phyloP scores from a whole-genome alignment of 2,329 filamentous ascomycete genomes.

The Ophiostoma fasciatum region DNA sequence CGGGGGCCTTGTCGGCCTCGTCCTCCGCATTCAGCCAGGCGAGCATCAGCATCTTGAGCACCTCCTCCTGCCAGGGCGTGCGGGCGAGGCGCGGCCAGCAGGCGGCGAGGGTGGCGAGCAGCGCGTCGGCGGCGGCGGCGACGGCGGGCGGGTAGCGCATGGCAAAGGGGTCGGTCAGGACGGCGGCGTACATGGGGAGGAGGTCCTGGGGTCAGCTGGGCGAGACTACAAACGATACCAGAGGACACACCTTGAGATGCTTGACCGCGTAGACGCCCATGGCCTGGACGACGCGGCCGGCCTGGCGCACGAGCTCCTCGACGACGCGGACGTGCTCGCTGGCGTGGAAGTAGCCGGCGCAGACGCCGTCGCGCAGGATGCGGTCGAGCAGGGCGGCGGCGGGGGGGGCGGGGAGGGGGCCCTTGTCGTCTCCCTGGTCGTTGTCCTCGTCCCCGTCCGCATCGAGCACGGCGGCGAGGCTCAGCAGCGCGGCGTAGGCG shows the following conservation, averaged over 20 bases:
- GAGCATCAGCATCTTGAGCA: constrained; percentile 45
- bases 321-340: constrained; percentile 43
- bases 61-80: constrained; percentile 42
- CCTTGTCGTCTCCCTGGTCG: too few species aligned
- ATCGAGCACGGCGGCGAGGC: constrained; percentile 27
- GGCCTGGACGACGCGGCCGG: constrained; percentile 32
- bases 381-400: constrained; percentile 30
- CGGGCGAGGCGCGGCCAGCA: constrained; percentile 53
- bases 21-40: constrained; percentile 47
- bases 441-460: too few species aligned
- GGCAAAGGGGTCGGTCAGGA: constrained; percentile 56
- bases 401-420: too few species aligned
- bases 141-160: constrained; percentile 38
- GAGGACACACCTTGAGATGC: constrained; percentile 43
- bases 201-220: constrained; percentile 38
- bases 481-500: constrained; percentile 52
- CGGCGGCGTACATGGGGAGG: constrained; percentile 48
- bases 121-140: constrained; percentile 32
- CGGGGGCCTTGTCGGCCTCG: constrained; percentile 17
- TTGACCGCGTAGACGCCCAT: constrained; percentile 50
- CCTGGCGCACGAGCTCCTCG: constrained; percentile 36
- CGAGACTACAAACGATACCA: not conserved
- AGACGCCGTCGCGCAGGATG: constrained; percentile 39
- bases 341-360: constrained; percentile 41
- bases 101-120: constrained; percentile 43